Base-by-base conservation (phyloP, 805 yeast genomes). In the Yarrowia sp. region DNA sequence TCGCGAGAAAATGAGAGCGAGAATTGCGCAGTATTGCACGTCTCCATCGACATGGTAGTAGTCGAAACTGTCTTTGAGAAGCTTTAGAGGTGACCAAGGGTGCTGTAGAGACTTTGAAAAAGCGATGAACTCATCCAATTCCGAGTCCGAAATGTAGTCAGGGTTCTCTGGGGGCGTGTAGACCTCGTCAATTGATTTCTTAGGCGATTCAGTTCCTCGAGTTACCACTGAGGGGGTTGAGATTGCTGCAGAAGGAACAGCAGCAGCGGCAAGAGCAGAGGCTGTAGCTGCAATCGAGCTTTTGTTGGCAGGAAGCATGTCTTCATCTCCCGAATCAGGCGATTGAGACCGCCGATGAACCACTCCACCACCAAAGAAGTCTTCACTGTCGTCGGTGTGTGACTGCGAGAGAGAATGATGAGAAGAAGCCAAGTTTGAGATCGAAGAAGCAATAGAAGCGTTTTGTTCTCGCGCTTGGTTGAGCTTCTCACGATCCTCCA, bases 1-100 rank as follows among this genome's bases (percentile, higher is more conserved):
- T 5, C 77, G 77, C 64, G 78, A 80, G 71, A 88, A 86, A 36
- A 89, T 71, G 26, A 86, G 69, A 0, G 86, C 77, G 36, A 89
- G 68, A 0, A 88, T 80, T 5, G 88, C 81, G 67, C 87, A 79
- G 80, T 85, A 77, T 14, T 86, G 76, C 17, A 86, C 70, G 71
- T 89, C 91, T 1, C 93, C 93, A 68, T 86, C 88, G 9, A 73
- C 73, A 5, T 82, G 72, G 46, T 87, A 82, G 73, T 82, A 86
- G 22, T 80, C 80, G n/a, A 84, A 73, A 0, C 85, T 83, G 68
- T 83, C 77, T 52, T 75, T 70, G 11, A 89, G 76, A 65, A 89
- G 72, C 52, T 73, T 75, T 8, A 78, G 74, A 2, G 88, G 82
- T 17, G 79, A 77, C 89, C 92, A 89, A 0, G 92, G 90, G 32